phyloP scores from a whole-genome alignment of 2,329 filamentous ascomycete species.

The Septoria linicola region DNA sequence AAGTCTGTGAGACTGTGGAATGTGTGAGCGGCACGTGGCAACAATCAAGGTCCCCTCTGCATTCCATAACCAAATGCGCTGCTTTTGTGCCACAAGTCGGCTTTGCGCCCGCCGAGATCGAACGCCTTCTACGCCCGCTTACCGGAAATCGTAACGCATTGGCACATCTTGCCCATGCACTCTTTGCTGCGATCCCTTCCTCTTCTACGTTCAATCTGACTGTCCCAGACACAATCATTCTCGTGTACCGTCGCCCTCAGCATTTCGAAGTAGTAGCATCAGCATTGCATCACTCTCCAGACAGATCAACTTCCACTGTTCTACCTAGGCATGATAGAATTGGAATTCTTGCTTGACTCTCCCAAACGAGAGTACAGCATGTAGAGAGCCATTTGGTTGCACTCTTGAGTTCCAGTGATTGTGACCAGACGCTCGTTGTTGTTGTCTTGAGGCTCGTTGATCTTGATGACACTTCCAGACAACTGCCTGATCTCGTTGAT shows the following conservation, averaged over 20 bases:
- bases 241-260: no score
- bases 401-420: slow-evolving; percentile 95
- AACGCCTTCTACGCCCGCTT: slow-evolving; percentile 5
- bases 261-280: background rate
- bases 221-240: no score
- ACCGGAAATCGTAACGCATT: slow-evolving; percentile 4
- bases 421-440: slow-evolving; percentile 97
- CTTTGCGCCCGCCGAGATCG: slow-evolving; percentile 1
- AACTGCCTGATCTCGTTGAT: slow-evolving; percentile 99
- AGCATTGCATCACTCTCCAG: background rate
- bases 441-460: slow-evolving; percentile 98
- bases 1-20: slow-evolving; percentile 20
- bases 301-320: background rate
- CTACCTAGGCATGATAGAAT: slow-evolving; percentile 39
- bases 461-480: slow-evolving; percentile 97
- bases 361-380: slow-evolving; percentile 98
- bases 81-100: slow-evolving; percentile 2
- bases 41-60: slow-evolving; percentile 18
- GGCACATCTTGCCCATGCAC: no score
- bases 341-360: slow-evolving; percentile 53
- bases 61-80: slow-evolving; percentile 16
- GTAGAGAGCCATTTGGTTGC: slow-evolving; percentile 99
- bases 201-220: no score
- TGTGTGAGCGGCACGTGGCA: slow-evolving; percentile 24
- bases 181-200: no score